phyloP scores from a whole-genome alignment of 176 grass and related monocot species.

The Eragrostis curvula region DNA sequence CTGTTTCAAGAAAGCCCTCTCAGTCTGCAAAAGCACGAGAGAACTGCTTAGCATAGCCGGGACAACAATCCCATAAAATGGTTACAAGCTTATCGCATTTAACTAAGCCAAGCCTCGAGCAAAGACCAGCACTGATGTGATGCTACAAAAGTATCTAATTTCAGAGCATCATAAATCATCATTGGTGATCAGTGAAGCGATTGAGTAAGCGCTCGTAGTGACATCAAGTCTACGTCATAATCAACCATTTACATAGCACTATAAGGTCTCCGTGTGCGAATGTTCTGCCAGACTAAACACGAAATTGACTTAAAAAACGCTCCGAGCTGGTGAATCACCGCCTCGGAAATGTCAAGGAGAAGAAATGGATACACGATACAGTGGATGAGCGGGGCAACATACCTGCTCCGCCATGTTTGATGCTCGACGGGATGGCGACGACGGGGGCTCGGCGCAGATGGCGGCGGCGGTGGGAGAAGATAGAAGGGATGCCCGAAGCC shows the following conservation, averaged over 20 bases:
- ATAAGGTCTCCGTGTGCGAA: neutral
- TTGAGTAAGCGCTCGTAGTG: neutral
- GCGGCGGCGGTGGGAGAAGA: neutral
- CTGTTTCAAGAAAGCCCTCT: constrained; percentile 49
- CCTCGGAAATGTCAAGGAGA: neutral
- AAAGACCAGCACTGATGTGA: neutral
- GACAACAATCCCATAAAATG: neutral
- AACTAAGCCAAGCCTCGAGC: neutral
- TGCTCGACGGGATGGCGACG: neutral
- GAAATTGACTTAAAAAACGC: neutral
- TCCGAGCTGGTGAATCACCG: neutral
- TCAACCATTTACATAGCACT: neutral
- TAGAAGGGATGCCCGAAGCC: neutral
- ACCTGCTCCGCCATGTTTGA: constrained; percentile 47
- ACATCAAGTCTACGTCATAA: neutral
- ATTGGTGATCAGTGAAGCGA: neutral
- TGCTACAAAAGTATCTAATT: neutral
- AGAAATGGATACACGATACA: neutral
- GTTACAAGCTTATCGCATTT: neutral
- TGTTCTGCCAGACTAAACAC: neutral
- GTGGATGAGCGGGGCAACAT: neutral
- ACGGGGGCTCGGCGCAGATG: neutral
- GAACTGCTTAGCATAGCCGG: neutral
- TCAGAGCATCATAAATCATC: neutral
- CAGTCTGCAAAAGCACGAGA: constrained; percentile 34